A percentile compares a stretch with the other conserved stretches of the same genome.
These are phyloP conservation scores for Datisca glomerata DNA, from an alignment of 306 rosid species.

Conservation along the genomic window DNA sequence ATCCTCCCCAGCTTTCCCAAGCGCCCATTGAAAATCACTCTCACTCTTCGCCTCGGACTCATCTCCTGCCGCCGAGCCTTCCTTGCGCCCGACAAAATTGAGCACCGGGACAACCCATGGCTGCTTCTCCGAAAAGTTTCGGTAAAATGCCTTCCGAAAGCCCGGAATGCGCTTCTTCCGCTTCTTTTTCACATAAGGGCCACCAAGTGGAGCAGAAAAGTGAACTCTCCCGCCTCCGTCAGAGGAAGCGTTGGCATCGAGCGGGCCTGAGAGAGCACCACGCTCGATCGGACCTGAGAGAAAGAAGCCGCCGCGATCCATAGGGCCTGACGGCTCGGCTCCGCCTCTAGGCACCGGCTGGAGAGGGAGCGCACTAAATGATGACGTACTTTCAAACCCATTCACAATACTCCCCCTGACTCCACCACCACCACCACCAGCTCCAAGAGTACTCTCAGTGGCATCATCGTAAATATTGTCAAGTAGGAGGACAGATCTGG, in stretches of 20 bases:
- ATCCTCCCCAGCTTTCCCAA: slow-evolving; percentile 89
- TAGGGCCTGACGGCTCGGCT: slow-evolving; percentile 46
- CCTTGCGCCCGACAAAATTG: slow-evolving; percentile 63
- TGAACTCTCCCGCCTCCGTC: slow-evolving; percentile 31
- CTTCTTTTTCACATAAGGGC: slow-evolving; percentile 38
- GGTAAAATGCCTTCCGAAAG: slow-evolving; percentile 53
- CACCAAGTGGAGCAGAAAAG: slow-evolving; percentile 85
- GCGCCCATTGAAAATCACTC: slow-evolving; percentile 80
- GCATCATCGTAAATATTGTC: slow-evolving; percentile 40
- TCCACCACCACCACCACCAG: slow-evolving; percentile 23
- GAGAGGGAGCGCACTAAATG: slow-evolving; percentile 72
- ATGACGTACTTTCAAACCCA: slow-evolving; percentile 83
- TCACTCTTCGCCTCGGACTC: slow-evolving; percentile 30
- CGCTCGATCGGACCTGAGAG: slow-evolving; percentile 93
- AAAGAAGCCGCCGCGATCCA: slow-evolving; percentile 65
- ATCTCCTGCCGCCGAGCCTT: slow-evolving; percentile 26
- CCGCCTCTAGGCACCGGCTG: slow-evolving; percentile 66
- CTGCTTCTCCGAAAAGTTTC: slow-evolving; percentile 59
- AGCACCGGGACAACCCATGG: slow-evolving; percentile 93
- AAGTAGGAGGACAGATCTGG: slow-evolving; percentile 62
- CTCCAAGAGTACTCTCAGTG: slow-evolving; percentile 23
- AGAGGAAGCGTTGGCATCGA: slow-evolving; percentile 26
- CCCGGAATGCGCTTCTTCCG: slow-evolving; percentile 61
- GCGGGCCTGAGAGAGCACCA: slow-evolving; percentile 81
- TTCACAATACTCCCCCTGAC: slow-evolving; percentile 40